Conservation (phyloP, 1,284 basidiomycete genomes). For the Ceratobasidium sp. region DNA sequence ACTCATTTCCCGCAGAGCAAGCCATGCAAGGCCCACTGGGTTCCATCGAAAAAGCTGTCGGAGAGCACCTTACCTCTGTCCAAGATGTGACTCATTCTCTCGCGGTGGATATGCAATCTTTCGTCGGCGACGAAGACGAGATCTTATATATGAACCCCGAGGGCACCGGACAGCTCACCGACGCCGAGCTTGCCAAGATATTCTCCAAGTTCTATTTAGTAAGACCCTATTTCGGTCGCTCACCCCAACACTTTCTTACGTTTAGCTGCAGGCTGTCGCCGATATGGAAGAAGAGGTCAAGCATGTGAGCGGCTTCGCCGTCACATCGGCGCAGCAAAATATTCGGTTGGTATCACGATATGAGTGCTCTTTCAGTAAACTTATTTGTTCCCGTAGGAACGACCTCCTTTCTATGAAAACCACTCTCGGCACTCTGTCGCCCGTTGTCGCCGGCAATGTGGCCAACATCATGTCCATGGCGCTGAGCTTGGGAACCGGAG, state of each 20-base stretch:
- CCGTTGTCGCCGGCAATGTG: background rate
- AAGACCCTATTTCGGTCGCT: background rate
- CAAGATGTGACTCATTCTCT: constrained; percentile 7
- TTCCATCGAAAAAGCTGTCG: constrained; percentile 30
- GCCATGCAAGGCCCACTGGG: constrained; percentile 28
- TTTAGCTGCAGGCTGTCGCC: background rate
- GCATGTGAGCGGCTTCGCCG: constrained; percentile 31
- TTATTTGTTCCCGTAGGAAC: constrained; percentile 7
- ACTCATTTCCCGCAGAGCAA: background rate
- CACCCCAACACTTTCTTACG: background rate
- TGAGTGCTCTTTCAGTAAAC: background rate
- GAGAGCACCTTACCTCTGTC: background rate
- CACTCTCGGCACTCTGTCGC: constrained; percentile 15
- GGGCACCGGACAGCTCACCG: constrained; percentile 12
- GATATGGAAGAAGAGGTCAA: constrained; percentile 21
- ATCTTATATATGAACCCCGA: constrained; percentile 19
- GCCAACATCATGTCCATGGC: constrained; percentile 29
- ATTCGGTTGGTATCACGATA: constrained; percentile 10
- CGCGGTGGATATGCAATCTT: constrained; percentile 1
- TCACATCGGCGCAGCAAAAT: constrained; percentile 33
- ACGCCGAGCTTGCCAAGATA: constrained; percentile 17
- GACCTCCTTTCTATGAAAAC: constrained; percentile 41
- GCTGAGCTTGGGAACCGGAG: constrained; percentile 18
- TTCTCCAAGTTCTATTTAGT: constrained; percentile 30
- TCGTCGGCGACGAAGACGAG: background rate